Evolutionary conservation across 2,329 filamentous ascomycete genomes (phyloP), one percentile per base, ranked within the genome.

Genomic region (Polychaeton citri): DNA sequence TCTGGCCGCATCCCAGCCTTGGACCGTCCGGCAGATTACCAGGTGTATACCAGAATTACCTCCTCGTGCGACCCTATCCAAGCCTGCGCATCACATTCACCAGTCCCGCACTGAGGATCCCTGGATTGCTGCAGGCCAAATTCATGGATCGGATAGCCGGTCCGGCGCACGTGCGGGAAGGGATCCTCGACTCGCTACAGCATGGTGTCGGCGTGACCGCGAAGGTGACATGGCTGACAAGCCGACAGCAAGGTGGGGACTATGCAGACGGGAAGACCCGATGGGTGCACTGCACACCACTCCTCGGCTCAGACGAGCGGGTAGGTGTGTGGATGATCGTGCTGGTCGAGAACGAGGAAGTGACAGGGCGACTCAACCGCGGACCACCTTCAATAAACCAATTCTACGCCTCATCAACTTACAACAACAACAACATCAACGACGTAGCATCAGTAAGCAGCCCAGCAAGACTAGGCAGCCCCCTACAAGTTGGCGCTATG

Each of bases 81-180:
- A 76, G 66, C 21, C 62, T 83, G 0, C 69, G 72, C 1, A 74
- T 83, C 35, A 66, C 81, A 1, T 83, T 83, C 51, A 78, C 78
- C 2, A 79, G 75, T 1, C 77, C 78, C 0, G 71, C 73, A 1
- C 66, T 82, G 19, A 71, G 77, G 2, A 69, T 81, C 0, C 77
- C 78, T 0, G 78, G 77, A 0, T 78, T 81, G 34, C 60, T 82
- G 0, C 63, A 65, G 42, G 60, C 57, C 8, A 58, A 59, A 34
- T 55, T 66, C 35, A 50, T 65, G 21, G 58, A 61, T 16, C 60
- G 62, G 32, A 53, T 66, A n/a, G 60, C 57, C 18, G 62, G 61
- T 4, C 52, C 61, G 1, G 32, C 45, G 10, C 47, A 52, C 9
- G 53, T 63, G 2, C 53, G 60, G 15, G 52, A 54, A 34, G 59